Base-by-base conservation (phyloP, 2,329 filamentous ascomycete species). In the Xenoacremonium recifei region DNA sequence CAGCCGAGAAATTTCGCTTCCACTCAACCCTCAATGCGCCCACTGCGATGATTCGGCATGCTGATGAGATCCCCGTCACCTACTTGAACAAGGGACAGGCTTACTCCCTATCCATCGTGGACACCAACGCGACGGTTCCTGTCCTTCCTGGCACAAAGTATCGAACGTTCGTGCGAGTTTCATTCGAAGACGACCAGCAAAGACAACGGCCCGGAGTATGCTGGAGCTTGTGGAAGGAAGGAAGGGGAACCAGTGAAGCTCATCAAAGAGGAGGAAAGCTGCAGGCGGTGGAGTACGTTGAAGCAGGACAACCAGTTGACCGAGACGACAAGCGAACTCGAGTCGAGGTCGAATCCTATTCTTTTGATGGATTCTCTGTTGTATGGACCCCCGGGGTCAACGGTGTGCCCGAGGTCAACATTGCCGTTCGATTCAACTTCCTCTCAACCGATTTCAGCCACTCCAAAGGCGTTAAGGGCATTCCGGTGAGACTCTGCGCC, bases 401-500 rank as follows among this genome's bases (percentile, higher is more conserved):
- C 36, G 82, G 84, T 0, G 67, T 72, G 0, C 72, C 85, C 4
- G 90, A 96, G 56, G 93, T 90, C 63, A 87, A 83, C 36, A 82
- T 99, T 42, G 87, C 90, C 7, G 89, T 97, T 11, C 87, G 93
- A 34, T 99, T 97, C 75, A 99, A 99, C 69, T 99, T 99, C 61
- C 75, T 99, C 1, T 99, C 93, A 1, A 99, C 93, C 7, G 93
- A 99, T 62, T 99, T 97, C 63, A 97, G 92, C 64, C 93, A 97
- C 61, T 97, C 93, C 9, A 99, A 99, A 62, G 93, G 93, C 34
- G 93, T 99, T 36, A 99, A 97, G 67, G 93, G 93, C 25, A 96
- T 97, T 51, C 92, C 93, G 0, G 91, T 99, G 4, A 77, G 93
- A 41, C 77, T 97, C 1, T 97, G 92, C 64, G 84, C 91, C 12